Evolutionary conservation across 176 grass and related monocot genomes (phyloP).

Genomic region (Juncus inflexus): DNA sequence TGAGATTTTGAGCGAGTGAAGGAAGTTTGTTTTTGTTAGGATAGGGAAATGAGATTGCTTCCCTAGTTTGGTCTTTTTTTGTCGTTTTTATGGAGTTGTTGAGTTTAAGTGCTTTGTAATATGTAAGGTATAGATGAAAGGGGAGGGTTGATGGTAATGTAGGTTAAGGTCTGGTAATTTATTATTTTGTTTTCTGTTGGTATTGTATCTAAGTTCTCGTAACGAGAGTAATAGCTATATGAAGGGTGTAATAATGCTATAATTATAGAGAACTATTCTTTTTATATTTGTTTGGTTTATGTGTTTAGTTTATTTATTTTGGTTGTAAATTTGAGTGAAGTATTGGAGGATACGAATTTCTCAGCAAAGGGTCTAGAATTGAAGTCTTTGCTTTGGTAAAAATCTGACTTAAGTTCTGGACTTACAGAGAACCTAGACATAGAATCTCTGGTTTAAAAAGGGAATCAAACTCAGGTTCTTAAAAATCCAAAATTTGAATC

Average conservation of each 20-base stretch:
- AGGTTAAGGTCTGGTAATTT: background rate
- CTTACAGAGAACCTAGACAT: too few relatives aligned
- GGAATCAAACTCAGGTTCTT: too few relatives aligned
- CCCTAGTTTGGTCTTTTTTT: constrained; percentile 6
- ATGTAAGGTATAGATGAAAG: background rate
- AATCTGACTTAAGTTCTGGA: too few relatives aligned
- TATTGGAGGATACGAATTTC: too few relatives aligned
- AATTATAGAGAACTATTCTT: background rate
- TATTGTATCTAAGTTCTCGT: background rate
- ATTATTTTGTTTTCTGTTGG: background rate
- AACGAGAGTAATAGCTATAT: background rate
- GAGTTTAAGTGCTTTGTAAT: constrained; percentile 6
- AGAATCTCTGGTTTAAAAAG: too few relatives aligned
- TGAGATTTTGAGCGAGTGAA: too few relatives aligned
- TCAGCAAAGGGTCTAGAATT: too few relatives aligned
- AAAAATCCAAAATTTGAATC: too few relatives aligned
- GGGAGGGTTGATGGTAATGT: background rate
- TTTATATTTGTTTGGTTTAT: background rate
- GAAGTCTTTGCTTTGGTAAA: too few relatives aligned
- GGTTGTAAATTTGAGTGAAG: too few relatives aligned
- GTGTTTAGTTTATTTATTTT: background rate
- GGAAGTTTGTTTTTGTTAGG: constrained; percentile 5
- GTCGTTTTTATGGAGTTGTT: background rate
- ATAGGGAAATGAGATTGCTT: constrained; percentile 10
- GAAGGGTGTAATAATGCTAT: background rate